These are phyloP conservation scores for Alectoria sarmentosa DNA, from an alignment of 495 filamentous ascomycete species.

Conservation along the genomic window DNA sequence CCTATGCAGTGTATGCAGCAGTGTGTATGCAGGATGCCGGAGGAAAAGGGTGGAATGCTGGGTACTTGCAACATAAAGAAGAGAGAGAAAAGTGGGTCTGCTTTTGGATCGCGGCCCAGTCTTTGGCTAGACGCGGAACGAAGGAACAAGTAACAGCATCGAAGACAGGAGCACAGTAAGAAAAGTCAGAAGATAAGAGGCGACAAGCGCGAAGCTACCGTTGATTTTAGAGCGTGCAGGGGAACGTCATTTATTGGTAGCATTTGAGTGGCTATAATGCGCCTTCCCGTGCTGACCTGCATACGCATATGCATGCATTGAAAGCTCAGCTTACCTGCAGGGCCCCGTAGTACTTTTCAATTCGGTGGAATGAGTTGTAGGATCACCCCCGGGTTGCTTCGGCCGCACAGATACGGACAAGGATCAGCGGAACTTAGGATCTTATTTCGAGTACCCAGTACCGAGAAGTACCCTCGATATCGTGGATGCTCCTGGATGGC, in stretches of 20 bases:
- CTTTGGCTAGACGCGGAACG: conserved; percentile 10
- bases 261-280: not conserved
- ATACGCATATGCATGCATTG: conserved; percentile 13
- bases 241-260: conserved; percentile 4
- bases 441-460: not conserved
- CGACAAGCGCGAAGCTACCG: conserved; percentile 16
- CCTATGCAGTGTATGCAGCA: not conserved
- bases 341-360: not conserved
- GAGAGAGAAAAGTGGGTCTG: conserved; percentile 8
- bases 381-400: not conserved
- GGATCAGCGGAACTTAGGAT: conserved; percentile 4
- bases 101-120: conserved; percentile 3
- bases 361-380: not conserved
- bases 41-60: conserved; percentile 3
- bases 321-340: conserved; percentile 13
- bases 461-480: not conserved
- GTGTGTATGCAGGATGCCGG: conserved; percentile 7
- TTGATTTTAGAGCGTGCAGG: not conserved
- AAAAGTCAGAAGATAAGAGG: conserved; percentile 11
- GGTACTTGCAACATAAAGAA: conserved; percentile 5
- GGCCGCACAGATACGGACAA: conserved; percentile 3
- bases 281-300: conserved; percentile 6
- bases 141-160: not conserved
- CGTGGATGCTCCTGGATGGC: not conserved
- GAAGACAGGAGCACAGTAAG: not conserved